A percentile compares a stretch with the other conserved stretches of the same genome.
These are phyloP conservation scores for Candida sphagnicola DNA, from an alignment of 805 yeast species.

Conservation along the genomic window DNA sequence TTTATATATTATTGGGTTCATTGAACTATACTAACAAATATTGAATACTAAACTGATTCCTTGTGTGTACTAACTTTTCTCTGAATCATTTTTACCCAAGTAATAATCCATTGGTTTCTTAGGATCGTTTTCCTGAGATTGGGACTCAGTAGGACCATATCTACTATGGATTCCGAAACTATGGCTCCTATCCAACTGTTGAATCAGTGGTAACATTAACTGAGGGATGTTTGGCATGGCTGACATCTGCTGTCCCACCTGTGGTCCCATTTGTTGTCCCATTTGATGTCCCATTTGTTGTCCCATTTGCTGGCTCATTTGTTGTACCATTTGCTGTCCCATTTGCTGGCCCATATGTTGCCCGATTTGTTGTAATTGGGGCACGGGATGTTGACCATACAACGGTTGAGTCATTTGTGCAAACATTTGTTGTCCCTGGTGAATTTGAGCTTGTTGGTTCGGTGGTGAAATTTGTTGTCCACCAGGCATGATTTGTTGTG, in stretches of 20 bases:
- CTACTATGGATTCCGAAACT: conserved; percentile 3
- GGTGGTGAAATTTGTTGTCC: background rate
- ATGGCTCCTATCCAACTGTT: conserved; percentile 7
- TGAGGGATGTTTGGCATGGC: background rate
- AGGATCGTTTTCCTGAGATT: too few species aligned
- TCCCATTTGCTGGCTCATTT: conserved; percentile 2
- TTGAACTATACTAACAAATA: too few species aligned
- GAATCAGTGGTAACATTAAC: conserved; percentile 8
- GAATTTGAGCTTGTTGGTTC: conserved; percentile 5
- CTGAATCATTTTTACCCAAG: too few species aligned
- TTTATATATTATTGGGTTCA: too few species aligned
- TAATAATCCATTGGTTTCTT: too few species aligned
- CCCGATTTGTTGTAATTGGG: conserved; percentile 5
- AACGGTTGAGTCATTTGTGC: conserved; percentile 1
- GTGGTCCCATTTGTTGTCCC: too few species aligned
- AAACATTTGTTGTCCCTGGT: conserved; percentile 6
- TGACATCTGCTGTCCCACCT: too few species aligned
- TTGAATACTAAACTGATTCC: too few species aligned
- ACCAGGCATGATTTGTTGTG: conserved; percentile 1
- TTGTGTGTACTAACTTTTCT: too few species aligned
- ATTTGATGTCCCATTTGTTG: conserved; percentile 3
- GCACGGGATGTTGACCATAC: conserved; percentile 2
- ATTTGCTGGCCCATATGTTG: conserved; percentile 1
- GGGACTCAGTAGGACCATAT: background rate
- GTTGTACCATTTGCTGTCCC: too few species aligned